These are phyloP conservation scores for Hypoxylon sp. DNA, from an alignment of 2,329 filamentous ascomycete species.

Conservation along the genomic window DNA sequence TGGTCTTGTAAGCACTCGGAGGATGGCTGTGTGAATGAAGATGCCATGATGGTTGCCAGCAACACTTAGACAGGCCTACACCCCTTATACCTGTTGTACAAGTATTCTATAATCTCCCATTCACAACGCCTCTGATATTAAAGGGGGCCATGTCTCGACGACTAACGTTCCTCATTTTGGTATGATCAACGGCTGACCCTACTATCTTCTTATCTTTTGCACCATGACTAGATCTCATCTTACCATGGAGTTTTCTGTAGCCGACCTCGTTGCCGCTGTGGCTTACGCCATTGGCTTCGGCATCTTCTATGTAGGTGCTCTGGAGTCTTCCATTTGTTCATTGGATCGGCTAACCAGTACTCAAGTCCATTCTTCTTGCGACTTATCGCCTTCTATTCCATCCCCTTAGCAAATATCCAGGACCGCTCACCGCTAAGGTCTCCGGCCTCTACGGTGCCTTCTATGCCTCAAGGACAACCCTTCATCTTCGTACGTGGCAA, in stretches of 20 bases:
- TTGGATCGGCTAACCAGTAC: neutral
- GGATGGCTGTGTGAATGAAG: neutral
- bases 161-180: neutral
- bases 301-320: neutral
- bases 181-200: neutral
- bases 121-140: neutral
- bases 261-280: neutral
- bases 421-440: neutral
- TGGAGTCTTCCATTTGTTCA: neutral
- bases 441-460: neutral
- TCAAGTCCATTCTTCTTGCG: neutral
- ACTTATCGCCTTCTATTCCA: conserved; percentile 2
- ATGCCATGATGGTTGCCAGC: neutral
- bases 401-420: neutral
- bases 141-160: neutral
- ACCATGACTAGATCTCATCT: neutral
- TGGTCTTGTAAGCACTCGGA: neutral
- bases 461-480: neutral
- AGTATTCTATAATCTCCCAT: neutral
- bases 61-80: neutral
- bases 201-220: neutral
- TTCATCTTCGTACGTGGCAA: neutral
- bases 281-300: neutral
- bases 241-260: neutral
- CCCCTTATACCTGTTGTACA: neutral